Conservation (phyloP, 2,329 filamentous ascomycete genomes). For the Alternaria arborescens region DNA sequence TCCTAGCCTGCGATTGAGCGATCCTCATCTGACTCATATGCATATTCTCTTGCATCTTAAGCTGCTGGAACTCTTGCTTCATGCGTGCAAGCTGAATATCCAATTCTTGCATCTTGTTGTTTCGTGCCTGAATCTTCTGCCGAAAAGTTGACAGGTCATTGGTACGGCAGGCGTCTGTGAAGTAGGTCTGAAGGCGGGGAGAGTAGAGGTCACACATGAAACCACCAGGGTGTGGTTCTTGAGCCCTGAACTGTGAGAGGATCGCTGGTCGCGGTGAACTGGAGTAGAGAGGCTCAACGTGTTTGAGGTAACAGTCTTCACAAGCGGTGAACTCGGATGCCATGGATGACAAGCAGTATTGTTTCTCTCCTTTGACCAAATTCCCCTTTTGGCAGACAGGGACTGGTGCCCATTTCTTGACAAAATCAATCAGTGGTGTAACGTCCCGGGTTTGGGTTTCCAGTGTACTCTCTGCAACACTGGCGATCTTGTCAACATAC, state of each 20-base stretch:
- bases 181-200: conserved; percentile 24
- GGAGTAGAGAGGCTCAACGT: conserved; percentile 17
- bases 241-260: conserved; percentile 6
- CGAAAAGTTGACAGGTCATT: conserved; percentile 13
- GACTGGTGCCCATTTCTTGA: conserved; percentile 21
- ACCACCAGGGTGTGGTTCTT: neutral
- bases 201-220: conserved; percentile 30
- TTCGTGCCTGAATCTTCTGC: conserved; percentile 17
- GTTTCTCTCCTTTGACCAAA: conserved; percentile 10
- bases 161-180: conserved; percentile 17
- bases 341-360: conserved; percentile 10
- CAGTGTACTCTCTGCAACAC: conserved; percentile 10
- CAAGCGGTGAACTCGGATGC: conserved; percentile 26
- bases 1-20: conserved; percentile 13
- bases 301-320: conserved; percentile 26
- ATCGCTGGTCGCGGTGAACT: conserved; percentile 1
- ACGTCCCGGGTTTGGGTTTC: conserved; percentile 13
- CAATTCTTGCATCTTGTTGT: conserved; percentile 20
- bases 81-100: conserved; percentile 19
- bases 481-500: conserved; percentile 21
- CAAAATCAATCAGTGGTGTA: conserved; percentile 13
- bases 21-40: conserved; percentile 22
- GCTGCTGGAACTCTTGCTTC: conserved; percentile 21
- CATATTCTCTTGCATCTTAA: conserved; percentile 17
- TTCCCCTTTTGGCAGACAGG: conserved; percentile 17